Conservation (phyloP, 495 filamentous ascomycete genomes). For the Symbiotaphrina buchneri region DNA sequence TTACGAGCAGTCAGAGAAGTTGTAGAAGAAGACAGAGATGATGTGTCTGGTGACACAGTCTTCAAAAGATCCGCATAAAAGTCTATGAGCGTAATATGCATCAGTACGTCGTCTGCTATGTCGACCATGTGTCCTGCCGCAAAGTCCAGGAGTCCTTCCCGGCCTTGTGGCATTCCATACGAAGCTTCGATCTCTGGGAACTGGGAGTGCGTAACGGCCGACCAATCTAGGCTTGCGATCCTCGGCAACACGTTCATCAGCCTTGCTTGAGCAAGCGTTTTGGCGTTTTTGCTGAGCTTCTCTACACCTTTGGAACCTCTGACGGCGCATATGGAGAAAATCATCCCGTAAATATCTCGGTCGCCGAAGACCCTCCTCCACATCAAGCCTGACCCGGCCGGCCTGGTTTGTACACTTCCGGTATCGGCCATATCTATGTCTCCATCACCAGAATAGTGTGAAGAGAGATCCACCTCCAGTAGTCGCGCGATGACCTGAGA, state of each 20-base stretch:
- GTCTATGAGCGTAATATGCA: constrained; percentile 59
- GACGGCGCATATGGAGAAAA: constrained; percentile 39
- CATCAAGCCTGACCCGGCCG: constrained; percentile 38
- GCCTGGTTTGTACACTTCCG: constrained; percentile 15
- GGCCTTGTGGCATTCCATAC: constrained; percentile 19
- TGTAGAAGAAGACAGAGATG: background rate
- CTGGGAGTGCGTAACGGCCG: constrained; percentile 30
- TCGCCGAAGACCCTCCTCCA: constrained; percentile 55
- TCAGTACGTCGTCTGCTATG: constrained; percentile 39
- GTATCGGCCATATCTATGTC: constrained; percentile 7
- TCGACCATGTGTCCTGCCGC: constrained; percentile 56
- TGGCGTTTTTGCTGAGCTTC: constrained; percentile 31
- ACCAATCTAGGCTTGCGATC: constrained; percentile 40
- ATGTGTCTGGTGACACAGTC: constrained; percentile 6
- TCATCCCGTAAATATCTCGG: constrained; percentile 35
- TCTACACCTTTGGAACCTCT: constrained; percentile 13
- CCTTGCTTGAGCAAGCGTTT: constrained; percentile 57
- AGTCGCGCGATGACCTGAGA: constrained; percentile 42
- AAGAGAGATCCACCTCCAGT: constrained; percentile 40
- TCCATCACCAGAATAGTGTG: constrained; percentile 18
- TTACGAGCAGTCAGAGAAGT: constrained; percentile 1
- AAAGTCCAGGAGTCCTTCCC: constrained; percentile 46
- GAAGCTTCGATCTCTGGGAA: constrained; percentile 33
- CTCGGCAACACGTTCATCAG: constrained; percentile 47
- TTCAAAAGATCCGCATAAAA: constrained; percentile 49